Evolutionary conservation across 2,329 filamentous ascomycete genomes (phyloP).

Genomic region (Neofusicoccum sp.): DNA sequence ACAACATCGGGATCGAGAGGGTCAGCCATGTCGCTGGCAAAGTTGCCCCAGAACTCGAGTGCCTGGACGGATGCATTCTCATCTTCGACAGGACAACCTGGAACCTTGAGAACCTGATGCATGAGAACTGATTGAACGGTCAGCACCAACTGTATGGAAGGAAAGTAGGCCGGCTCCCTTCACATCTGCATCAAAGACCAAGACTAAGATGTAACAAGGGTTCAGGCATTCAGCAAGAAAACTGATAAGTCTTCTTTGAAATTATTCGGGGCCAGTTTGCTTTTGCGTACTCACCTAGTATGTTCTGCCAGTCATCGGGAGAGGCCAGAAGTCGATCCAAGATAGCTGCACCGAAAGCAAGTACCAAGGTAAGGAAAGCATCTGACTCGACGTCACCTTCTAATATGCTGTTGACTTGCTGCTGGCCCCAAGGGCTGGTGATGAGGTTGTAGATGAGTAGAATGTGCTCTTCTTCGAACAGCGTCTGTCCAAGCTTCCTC

Average conservation of each 20-base stretch:
- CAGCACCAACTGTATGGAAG: not conserved
- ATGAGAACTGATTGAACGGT: conserved; percentile 43
- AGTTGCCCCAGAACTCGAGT: conserved; percentile 79
- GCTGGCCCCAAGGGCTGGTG: conserved; percentile 57
- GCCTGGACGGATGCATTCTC: conserved; percentile 66
- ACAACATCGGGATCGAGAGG: conserved; percentile 36
- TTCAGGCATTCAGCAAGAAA: too few species aligned
- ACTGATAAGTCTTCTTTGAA: too few species aligned
- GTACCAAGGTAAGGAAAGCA: conserved; percentile 63
- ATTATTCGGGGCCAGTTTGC: too few species aligned
- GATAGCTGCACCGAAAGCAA: conserved; percentile 68
- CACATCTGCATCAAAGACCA: too few species aligned
- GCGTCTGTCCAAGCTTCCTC: conserved; percentile 61
- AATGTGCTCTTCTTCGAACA: conserved; percentile 58
- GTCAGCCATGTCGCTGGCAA: conserved; percentile 67
- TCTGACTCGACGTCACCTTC: conserved; percentile 64
- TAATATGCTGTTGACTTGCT: conserved; percentile 55
- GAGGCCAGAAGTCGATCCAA: conserved; percentile 43
- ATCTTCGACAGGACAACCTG: conserved; percentile 69
- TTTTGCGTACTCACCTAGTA: conserved; percentile 31
- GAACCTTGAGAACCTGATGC: conserved; percentile 63
- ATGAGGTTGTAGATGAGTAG: conserved; percentile 49
- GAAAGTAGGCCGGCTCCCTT: not conserved
- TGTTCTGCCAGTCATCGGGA: conserved; percentile 31
- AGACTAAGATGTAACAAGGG: too few species aligned